A percentile compares a stretch with the other conserved stretches of the same genome.
Conservation (phyloP, 2,329 filamentous ascomycete genomes). For the Neoscytalidium dimidiatum region DNA sequence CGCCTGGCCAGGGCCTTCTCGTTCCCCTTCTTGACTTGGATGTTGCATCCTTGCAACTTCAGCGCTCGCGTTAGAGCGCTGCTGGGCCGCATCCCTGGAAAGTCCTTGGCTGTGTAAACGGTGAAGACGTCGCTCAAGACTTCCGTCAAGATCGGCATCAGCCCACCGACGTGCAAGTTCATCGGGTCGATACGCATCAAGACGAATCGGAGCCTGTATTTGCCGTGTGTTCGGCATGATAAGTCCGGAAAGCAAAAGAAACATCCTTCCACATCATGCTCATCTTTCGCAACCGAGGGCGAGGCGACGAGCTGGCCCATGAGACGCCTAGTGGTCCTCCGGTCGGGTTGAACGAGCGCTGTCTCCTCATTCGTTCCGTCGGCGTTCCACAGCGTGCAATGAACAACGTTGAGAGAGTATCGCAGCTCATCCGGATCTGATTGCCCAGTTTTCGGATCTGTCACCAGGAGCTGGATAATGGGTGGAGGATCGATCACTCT, state of each 20-base stretch:
- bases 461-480: constrained; percentile 72
- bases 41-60: constrained; percentile 78
- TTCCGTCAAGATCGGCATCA: constrained; percentile 51
- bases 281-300: constrained; percentile 75
- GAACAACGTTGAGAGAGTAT: constrained; percentile 69
- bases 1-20: constrained; percentile 57
- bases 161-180: constrained; percentile 55
- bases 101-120: constrained; percentile 83
- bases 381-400: constrained; percentile 75
- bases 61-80: constrained; percentile 72
- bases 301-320: constrained; percentile 80
- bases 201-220: constrained; percentile 73
- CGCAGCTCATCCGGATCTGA: constrained; percentile 60
- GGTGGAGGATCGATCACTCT: constrained; percentile 82
- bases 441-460: constrained; percentile 54
- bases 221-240: constrained; percentile 74
- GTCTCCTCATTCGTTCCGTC: constrained; percentile 68
- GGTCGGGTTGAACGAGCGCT: constrained; percentile 67
- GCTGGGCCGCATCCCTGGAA: constrained; percentile 80
- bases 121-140: constrained; percentile 71
- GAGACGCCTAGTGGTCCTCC: constrained; percentile 70
- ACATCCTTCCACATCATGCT: constrained; percentile 71
- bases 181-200: constrained; percentile 70
- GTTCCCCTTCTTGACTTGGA: constrained; percentile 85
- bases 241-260: constrained; percentile 87